Evolutionary conservation across 2,329 filamentous ascomycete genomes (phyloP), one percentile per base, ranked within the genome.

Genomic region (Colletotrichum sojae): DNA sequence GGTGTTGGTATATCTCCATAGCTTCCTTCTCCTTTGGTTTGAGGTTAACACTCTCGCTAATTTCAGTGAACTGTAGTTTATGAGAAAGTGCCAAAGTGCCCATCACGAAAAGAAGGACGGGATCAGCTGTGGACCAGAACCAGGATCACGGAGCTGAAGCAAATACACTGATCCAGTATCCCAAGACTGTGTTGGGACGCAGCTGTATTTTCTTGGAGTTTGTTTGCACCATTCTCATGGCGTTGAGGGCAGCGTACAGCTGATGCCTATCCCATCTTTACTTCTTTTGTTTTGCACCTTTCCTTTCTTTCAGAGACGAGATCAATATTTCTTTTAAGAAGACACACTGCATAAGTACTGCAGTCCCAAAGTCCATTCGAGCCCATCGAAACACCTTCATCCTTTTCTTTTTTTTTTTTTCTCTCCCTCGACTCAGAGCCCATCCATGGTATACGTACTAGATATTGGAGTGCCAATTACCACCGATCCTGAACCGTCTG

Each of bases 241-340:
- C 52, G 53, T 57, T 45, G 31, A 65, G 48, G 54, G 48, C n/a
- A 59, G 54, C 31, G 40, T 18, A 46, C 39, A 57, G 52, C 39
- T 46, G 49, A 58, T 58, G 54, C 49, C 49, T 59, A 46, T 60
- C 6, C 36, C 22, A 18, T 25, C n/a, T 46, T 53, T 68, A 13
- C 39, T 66, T 31, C 46, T 62, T 62, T 45, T 4, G 13, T 43
- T 18, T 36, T 36, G 8, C 31, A 10, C 10, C 31, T 9, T 36
- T 36, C 10, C 8, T 36, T 36, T 9, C 31, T 36, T 69, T 53
- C 53, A 8, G 36, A n/a, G 45, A 60, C 52, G 20, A 22, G 40
- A 52, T 56, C 25, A 22, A 36, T 12, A 36, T 12, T 36, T 36
- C 5, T 6, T 3, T 36, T 36, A 8, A 8, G 10, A 36, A 36